These are phyloP conservation scores for Podila epigama DNA, from an alignment of 192 early-diverging fungal genomes.

Conservation along the genomic window DNA sequence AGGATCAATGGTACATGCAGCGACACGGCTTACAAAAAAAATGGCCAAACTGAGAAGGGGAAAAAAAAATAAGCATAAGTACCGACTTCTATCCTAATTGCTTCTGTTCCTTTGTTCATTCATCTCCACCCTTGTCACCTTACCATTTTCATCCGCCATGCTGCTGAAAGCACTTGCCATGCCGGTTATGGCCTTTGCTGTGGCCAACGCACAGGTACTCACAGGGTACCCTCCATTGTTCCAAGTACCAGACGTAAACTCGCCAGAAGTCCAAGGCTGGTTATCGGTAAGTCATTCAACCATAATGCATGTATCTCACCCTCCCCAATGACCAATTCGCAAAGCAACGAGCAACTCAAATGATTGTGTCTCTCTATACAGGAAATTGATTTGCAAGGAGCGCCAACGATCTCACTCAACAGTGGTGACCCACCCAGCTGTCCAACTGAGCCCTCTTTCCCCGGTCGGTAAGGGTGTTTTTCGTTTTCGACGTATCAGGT, in stretches of 20 bases:
- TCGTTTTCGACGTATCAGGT: too few species aligned
- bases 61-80: too few species aligned
- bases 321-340: too few species aligned
- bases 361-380: too few species aligned
- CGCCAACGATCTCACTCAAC: constrained; percentile 7
- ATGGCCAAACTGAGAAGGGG: too few species aligned
- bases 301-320: too few species aligned
- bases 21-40: too few species aligned
- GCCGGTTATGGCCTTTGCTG: background rate
- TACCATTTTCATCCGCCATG: background rate
- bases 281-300: too few species aligned
- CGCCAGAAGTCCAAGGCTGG: background rate
- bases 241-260: background rate
- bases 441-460: constrained; percentile 2
- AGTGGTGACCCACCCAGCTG: background rate
- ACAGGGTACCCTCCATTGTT: background rate
- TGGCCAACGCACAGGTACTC: background rate
- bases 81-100: background rate
- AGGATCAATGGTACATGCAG: too few species aligned
- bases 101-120: background rate
- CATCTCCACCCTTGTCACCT: background rate
- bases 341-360: too few species aligned
- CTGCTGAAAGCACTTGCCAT: background rate
- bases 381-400: background rate
- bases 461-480: background rate